Base-by-base conservation (phyloP, 192 early-diverging fungal species). In the Gaertneriomyces semiglobifer region DNA sequence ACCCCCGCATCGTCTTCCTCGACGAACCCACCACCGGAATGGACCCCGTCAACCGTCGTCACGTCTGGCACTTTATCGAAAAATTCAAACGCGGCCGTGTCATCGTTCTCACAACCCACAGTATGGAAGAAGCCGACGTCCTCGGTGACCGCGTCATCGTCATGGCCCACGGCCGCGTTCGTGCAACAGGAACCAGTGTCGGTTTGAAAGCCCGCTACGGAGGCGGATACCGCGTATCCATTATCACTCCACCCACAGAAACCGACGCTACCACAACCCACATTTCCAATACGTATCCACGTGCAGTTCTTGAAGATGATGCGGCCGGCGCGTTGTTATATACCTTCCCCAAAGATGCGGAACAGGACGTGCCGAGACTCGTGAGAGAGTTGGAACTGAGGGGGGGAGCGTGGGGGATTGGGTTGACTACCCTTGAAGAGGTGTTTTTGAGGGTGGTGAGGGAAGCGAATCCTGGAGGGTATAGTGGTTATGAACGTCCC, bases 11-110 rank as follows among this genome's bases (percentile, higher is more conserved):
- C 58, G 77, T 89, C 16, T 78, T 80, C 70, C 75, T 90, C 77
- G 88, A 88, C 72, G 88, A 90, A 69, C 85, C 88, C 7, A 79
- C 77, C 25, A 79, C 66, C 16, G 89, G 89, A 58, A 90, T 92
- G 89, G 90, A 92, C 54, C 90, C 90, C 0, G 83, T 90, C 47
- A 90, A 92, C 71, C 81, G 89, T 50, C 76, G 90, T 16, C 81
- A 88, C 64, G 88, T 91, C 0, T 91, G 90, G 90, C 69, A 65
- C 19, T 91, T 91, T 74, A 78, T 91, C 62, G 88, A 89, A 67
- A 82, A 88, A 63, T 91, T 90, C 72, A 91, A 91, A 73, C 69
- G 78, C 48, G 82, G 84, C 39, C 77, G 88, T 50, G 84, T 89
- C 16, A 87, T 90, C 62, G 77, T 89, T 39, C 68, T 88, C 61